Conservation (phyloP, 1,284 basidiomycete species). For the Cutaneotrichosporon mucoides region DNA sequence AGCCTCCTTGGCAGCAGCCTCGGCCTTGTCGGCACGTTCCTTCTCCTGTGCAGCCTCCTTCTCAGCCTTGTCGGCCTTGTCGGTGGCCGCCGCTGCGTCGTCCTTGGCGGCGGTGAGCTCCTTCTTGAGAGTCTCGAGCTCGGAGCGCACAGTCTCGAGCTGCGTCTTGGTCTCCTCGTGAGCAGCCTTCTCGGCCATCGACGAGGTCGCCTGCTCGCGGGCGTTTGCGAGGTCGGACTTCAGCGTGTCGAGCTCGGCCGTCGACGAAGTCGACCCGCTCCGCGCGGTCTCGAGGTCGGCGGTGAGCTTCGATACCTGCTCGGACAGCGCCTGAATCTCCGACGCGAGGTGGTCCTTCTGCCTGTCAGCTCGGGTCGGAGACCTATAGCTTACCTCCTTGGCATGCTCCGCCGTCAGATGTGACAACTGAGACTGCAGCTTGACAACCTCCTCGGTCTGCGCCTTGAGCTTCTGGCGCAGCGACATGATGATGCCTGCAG, state of each 20-base stretch:
- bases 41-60: slow-evolving; percentile 16
- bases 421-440: slow-evolving; percentile 44
- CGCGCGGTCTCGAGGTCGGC: slow-evolving; percentile 16
- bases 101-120: slow-evolving; percentile 9
- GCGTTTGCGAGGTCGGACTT: slow-evolving; percentile 29
- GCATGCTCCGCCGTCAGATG: slow-evolving; percentile 42
- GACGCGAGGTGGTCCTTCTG: slow-evolving; percentile 52
- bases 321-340: slow-evolving; percentile 41
- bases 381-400: slow-evolving; percentile 47
- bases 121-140: slow-evolving; percentile 23
- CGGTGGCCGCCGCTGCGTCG: slow-evolving; percentile 10
- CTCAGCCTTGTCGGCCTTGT: slow-evolving; percentile 13
- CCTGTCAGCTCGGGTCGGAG: slow-evolving; percentile 1
- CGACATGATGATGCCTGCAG: slow-evolving; percentile 70
- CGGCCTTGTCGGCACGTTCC: slow-evolving; percentile 14
- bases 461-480: slow-evolving; percentile 72
- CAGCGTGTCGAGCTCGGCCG: slow-evolving; percentile 30
- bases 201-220: slow-evolving; percentile 21
- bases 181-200: slow-evolving; percentile 21
- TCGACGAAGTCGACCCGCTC: slow-evolving; percentile 15
- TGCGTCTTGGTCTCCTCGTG: slow-evolving; percentile 27
- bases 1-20: background rate
- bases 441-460: slow-evolving; percentile 63
- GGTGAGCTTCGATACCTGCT: slow-evolving; percentile 37
- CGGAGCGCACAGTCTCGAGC: slow-evolving; percentile 29